phyloP scores from a whole-genome alignment of 139 green algal species.

The Desmodesmus armatus region DNA sequence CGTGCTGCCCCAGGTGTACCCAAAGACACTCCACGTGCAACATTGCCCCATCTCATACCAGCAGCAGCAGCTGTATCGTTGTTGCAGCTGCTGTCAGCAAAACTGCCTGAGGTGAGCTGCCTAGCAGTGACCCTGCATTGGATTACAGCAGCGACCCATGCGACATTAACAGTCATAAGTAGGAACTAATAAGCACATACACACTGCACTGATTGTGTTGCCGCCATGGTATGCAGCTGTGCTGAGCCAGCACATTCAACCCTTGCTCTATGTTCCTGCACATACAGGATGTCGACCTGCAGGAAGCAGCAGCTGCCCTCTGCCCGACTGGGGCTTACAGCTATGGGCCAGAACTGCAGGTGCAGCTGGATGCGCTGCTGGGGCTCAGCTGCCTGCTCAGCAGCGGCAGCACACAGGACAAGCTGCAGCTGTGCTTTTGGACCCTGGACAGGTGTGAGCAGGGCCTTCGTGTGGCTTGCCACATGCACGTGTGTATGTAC shows the following conservation, averaged over 20 bases:
- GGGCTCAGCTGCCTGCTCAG: not conserved
- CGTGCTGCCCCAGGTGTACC: not conserved
- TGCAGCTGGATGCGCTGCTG: conserved; percentile 22
- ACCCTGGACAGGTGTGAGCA: conserved; percentile 17
- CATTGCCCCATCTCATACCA: not conserved
- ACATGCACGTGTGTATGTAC: too few species aligned
- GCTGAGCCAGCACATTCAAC: too few species aligned
- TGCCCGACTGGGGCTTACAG: not conserved
- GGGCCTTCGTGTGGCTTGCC: too few species aligned
- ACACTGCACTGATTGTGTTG: too few species aligned
- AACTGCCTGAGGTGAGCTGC: not conserved
- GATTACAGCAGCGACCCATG: too few species aligned
- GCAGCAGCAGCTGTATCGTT: not conserved
- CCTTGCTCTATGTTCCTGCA: too few species aligned
- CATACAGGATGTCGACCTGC: not conserved
- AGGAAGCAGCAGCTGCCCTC: not conserved
- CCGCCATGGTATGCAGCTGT: too few species aligned
- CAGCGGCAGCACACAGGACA: not conserved
- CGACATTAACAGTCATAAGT: too few species aligned
- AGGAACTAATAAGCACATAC: too few species aligned
- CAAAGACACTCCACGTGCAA: not conserved
- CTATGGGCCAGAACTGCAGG: not conserved
- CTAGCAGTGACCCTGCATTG: too few species aligned
- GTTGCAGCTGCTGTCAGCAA: not conserved
- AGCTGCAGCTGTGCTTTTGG: conserved; percentile 26